A percentile compares a stretch with the other conserved stretches of the same genome.
phyloP scores from a whole-genome alignment of 1,284 basidiomycete species.

The Cryptococcus wingfieldii region DNA sequence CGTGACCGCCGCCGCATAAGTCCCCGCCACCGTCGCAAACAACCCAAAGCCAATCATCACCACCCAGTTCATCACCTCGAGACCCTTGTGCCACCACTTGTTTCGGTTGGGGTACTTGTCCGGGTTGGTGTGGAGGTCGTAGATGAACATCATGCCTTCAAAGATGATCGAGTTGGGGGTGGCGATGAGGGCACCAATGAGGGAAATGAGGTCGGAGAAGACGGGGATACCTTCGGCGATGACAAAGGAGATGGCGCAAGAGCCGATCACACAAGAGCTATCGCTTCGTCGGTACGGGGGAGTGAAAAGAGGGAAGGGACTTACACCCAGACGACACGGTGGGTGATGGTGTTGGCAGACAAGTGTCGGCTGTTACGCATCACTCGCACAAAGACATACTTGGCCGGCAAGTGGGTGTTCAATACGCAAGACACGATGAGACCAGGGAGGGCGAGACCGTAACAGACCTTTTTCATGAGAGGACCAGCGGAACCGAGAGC shows the following conservation, averaged over 20 bases:
- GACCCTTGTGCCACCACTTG: conserved; percentile 14
- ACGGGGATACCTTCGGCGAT: conserved; percentile 32
- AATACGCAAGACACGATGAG: conserved; percentile 19
- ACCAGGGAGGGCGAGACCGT: conserved; percentile 46
- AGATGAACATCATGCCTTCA: conserved; percentile 10
- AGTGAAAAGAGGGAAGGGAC: conserved; percentile 11
- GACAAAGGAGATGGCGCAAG: conserved; percentile 47
- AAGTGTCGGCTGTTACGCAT: conserved; percentile 59
- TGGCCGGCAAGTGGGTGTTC: conserved; percentile 24
- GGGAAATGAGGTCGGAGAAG: conserved; percentile 33
- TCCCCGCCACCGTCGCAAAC: conserved; percentile 34
- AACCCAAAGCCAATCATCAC: conserved; percentile 25
- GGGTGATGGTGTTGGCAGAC: conserved; percentile 57
- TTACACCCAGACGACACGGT: conserved; percentile 57
- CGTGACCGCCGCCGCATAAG: conserved; percentile 34
- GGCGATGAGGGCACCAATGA: conserved; percentile 36
- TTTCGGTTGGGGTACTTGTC: conserved; percentile 16
- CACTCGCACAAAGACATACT: conserved; percentile 56
- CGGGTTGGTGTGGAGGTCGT: conserved; percentile 8
- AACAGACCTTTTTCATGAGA: conserved; percentile 45
- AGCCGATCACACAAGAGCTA: conserved; percentile 1
- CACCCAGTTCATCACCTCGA: conserved; percentile 22
- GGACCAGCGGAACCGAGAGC: conserved; percentile 44
- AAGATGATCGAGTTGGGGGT: background rate
- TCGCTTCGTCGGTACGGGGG: conserved; percentile 14